Conservation (phyloP, 2,329 filamentous ascomycete species). For the Botrytis medusae region DNA sequence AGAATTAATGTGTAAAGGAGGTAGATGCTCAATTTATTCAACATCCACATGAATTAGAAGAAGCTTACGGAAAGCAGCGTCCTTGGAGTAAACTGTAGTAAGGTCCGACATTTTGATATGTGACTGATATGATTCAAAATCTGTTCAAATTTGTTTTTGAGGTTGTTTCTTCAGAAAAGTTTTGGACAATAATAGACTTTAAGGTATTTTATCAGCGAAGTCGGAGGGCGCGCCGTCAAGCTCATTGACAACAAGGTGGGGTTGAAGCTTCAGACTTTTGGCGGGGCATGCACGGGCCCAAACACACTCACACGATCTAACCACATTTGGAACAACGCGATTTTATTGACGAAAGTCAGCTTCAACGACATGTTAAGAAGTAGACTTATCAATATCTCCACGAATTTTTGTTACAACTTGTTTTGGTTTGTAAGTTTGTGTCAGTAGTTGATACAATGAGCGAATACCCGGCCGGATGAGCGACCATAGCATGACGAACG, state of each 20-base stretch:
- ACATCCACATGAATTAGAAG: background rate
- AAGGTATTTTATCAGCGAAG: conserved; percentile 15
- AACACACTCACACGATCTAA: background rate
- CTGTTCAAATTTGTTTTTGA: background rate
- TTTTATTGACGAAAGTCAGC: conserved; percentile 14
- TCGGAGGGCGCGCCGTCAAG: conserved; percentile 4
- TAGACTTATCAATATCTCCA: conserved; percentile 26
- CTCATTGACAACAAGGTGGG: conserved; percentile 16
- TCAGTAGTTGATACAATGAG: conserved; percentile 17
- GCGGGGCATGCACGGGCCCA: conserved; percentile 3
- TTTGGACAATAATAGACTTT: background rate
- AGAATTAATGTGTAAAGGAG: background rate
- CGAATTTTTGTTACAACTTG: conserved; percentile 22
- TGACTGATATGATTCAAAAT: background rate
- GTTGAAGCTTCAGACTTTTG: conserved; percentile 7
- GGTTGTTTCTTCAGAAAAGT: background rate
- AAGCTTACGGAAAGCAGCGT: conserved; percentile 40
- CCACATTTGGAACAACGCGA: conserved; percentile 18
- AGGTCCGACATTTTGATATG: conserved; percentile 38
- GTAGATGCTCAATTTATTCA: background rate
- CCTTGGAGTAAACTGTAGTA: conserved; percentile 39
- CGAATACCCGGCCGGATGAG: conserved; percentile 34
- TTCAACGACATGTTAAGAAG: conserved; percentile 38
- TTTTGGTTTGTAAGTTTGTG: background rate
- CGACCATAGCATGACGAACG: background rate